These are phyloP conservation scores for Penicillium atrosanguineum DNA, from an alignment of 495 filamentous ascomycete species.

Conservation along the genomic window DNA sequence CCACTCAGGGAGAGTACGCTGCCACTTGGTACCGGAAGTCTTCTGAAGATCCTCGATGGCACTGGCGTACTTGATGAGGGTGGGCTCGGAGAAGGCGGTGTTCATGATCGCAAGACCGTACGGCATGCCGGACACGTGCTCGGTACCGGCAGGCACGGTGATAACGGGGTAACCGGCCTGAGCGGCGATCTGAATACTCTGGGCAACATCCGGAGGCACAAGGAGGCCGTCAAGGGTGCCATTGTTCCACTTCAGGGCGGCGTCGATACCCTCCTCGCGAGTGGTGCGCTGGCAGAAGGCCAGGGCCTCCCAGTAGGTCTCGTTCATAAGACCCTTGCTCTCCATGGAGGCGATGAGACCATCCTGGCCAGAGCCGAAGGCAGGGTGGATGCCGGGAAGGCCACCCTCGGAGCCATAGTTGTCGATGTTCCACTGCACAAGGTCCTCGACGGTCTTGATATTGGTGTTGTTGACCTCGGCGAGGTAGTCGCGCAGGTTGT, in stretches of 20 bases:
- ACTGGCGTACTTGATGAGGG: slow-evolving; percentile 60
- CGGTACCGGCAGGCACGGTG: slow-evolving; percentile 61
- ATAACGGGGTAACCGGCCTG: slow-evolving; percentile 68
- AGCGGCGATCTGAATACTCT: slow-evolving; percentile 55
- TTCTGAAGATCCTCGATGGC: slow-evolving; percentile 67
- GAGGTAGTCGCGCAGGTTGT: slow-evolving; percentile 66
- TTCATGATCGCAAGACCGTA: slow-evolving; percentile 66
- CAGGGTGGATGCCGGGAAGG: slow-evolving; percentile 57
- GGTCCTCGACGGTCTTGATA: slow-evolving; percentile 62
- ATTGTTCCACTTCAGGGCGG: slow-evolving; percentile 52
- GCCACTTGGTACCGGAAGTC: slow-evolving; percentile 30
- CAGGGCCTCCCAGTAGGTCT: slow-evolving; percentile 64
- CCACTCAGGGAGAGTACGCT: slow-evolving; percentile 52
- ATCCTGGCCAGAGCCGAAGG: slow-evolving; percentile 70
- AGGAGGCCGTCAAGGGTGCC: slow-evolving; percentile 57
- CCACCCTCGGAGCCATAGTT: slow-evolving; percentile 70
- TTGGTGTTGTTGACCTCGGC: slow-evolving; percentile 61
- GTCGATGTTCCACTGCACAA: slow-evolving; percentile 65
- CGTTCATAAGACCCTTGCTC: slow-evolving; percentile 59
- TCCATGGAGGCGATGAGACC: slow-evolving; percentile 60
- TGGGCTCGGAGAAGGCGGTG: slow-evolving; percentile 62
- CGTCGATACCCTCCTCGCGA: slow-evolving; percentile 66
- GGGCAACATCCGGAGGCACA: slow-evolving; percentile 64
- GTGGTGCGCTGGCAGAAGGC: slow-evolving; percentile 56
- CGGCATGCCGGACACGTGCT: slow-evolving; percentile 59